These are phyloP conservation scores for Metschnikowia sp. DNA, from an alignment of 805 yeast genomes.

Conservation along the genomic window DNA sequence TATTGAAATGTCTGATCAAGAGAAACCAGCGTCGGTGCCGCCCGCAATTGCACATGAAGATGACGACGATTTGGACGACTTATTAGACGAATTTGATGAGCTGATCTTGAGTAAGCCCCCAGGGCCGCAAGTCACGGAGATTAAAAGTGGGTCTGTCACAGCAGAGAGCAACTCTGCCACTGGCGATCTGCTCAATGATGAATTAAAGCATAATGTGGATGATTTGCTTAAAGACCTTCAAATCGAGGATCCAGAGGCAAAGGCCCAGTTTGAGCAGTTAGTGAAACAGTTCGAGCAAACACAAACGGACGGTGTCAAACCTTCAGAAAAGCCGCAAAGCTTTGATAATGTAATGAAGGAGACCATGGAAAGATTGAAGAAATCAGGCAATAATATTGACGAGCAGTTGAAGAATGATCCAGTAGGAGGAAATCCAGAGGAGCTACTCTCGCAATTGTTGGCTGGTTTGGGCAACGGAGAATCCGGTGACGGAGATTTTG, in stretches of 20 bases:
- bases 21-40: slow-evolving; percentile 4
- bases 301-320: slow-evolving; percentile 31
- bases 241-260: slow-evolving; percentile 51
- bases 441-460: slow-evolving; percentile 63
- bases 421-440: slow-evolving; percentile 36
- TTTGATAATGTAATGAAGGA: slow-evolving; percentile 76
- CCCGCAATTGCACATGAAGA: slow-evolving; percentile 24
- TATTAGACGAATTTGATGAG: slow-evolving; percentile 80
- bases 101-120: slow-evolving; percentile 63
- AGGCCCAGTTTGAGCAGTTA: slow-evolving; percentile 47
- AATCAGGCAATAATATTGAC: slow-evolving; percentile 70
- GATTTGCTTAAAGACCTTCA: slow-evolving; percentile 47
- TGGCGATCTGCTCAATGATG: slow-evolving; percentile 30
- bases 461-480: slow-evolving; percentile 41
- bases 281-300: slow-evolving; percentile 40
- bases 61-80: slow-evolving; percentile 76
- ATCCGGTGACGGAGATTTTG: slow-evolving; percentile 46
- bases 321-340: slow-evolving; percentile 32
- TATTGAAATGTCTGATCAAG: neutral
- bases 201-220: slow-evolving; percentile 31
- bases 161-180: slow-evolving; percentile 9
- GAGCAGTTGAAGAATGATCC: slow-evolving; percentile 49
- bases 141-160: slow-evolving; percentile 2
- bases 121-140: slow-evolving; percentile 36
- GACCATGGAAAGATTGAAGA: slow-evolving; percentile 76